These are phyloP conservation scores for Scheffersomyces quercinus DNA, from an alignment of 1,139 yeast species.

Conservation along the genomic window DNA sequence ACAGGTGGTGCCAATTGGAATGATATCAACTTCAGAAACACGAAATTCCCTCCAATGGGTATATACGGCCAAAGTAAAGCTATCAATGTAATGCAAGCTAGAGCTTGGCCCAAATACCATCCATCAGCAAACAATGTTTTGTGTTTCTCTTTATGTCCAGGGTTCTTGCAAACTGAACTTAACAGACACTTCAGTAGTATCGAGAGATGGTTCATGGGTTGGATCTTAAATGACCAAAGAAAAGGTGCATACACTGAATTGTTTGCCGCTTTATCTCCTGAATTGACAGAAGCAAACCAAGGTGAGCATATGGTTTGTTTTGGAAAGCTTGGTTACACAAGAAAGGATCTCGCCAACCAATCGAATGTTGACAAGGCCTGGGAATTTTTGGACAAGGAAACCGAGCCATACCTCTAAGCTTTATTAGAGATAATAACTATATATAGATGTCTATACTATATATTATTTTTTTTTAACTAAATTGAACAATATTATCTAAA, in stretches of 20 bases:
- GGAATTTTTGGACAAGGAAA: constrained; percentile 7
- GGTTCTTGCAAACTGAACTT: constrained; percentile 42
- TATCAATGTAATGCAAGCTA: constrained; percentile 40
- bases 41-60: constrained; percentile 2
- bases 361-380: constrained; percentile 6
- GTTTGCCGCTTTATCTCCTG: constrained; percentile 23
- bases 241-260: constrained; percentile 25
- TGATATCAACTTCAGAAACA: constrained; percentile 23
- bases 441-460: too few relatives aligned
- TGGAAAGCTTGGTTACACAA: constrained; percentile 6
- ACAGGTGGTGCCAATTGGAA: constrained; percentile 44
- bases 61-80: constrained; percentile 53
- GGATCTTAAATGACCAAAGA: constrained; percentile 5
- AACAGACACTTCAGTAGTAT: constrained; percentile 25
- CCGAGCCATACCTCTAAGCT: neutral
- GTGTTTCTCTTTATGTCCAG: constrained; percentile 49
- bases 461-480: too few relatives aligned
- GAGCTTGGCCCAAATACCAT: constrained; percentile 41
- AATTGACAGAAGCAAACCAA: constrained; percentile 7
- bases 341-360: constrained; percentile 6
- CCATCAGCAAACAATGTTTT: constrained; percentile 27
- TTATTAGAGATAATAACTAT: too few relatives aligned
- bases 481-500: too few relatives aligned
- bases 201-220: neutral
- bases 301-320: constrained; percentile 7